A percentile compares a stretch with the other conserved stretches of the same genome.
These are phyloP conservation scores for Penicillium italicum DNA, from an alignment of 2,329 filamentous ascomycete genomes.

Conservation along the genomic window DNA sequence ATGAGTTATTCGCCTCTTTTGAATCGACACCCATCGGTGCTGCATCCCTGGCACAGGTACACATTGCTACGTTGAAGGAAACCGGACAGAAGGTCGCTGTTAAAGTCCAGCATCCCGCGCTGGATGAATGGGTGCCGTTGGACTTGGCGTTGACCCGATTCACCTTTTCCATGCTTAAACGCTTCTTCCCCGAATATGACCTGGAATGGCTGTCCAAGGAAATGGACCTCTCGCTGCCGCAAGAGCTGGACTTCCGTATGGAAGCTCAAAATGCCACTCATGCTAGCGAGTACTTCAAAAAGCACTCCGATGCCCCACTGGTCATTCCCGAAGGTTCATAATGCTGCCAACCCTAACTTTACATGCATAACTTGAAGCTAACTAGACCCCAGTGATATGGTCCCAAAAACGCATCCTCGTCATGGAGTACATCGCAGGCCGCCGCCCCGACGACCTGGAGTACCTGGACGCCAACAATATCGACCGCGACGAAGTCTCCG, in stretches of 20 bases:
- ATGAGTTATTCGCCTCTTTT: slow-evolving; percentile 84
- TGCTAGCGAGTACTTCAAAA: slow-evolving; percentile 75
- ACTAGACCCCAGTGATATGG: slow-evolving; percentile 65
- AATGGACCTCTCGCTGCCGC: slow-evolving; percentile 85
- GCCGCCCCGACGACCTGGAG: slow-evolving; percentile 80
- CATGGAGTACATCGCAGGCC: slow-evolving; percentile 88
- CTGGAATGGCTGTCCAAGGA: slow-evolving; percentile 92
- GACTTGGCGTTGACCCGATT: slow-evolving; percentile 83
- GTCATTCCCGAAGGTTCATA: slow-evolving; percentile 67
- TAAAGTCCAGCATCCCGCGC: slow-evolving; percentile 87
- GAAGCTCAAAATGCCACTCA: slow-evolving; percentile 81
- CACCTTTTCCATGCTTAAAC: slow-evolving; percentile 84
- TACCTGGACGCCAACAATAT: slow-evolving; percentile 84
- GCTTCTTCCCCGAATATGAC: slow-evolving; percentile 96
- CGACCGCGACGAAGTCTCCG: slow-evolving; percentile 91
- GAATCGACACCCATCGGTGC: slow-evolving; percentile 78
- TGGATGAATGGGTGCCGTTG: slow-evolving; percentile 85
- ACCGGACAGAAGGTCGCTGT: slow-evolving; percentile 86
- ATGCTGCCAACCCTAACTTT: background rate
- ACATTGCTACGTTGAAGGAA: slow-evolving; percentile 77
- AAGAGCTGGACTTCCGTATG: slow-evolving; percentile 83
- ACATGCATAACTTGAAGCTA: slow-evolving; percentile 7
- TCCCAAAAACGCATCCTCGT: slow-evolving; percentile 84
- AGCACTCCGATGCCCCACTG: slow-evolving; percentile 70
- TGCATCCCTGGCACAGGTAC: slow-evolving; percentile 90